These are phyloP conservation scores for Penicillium psychrosexuale DNA, from an alignment of 2,329 filamentous ascomycete species.

Conservation along the genomic window DNA sequence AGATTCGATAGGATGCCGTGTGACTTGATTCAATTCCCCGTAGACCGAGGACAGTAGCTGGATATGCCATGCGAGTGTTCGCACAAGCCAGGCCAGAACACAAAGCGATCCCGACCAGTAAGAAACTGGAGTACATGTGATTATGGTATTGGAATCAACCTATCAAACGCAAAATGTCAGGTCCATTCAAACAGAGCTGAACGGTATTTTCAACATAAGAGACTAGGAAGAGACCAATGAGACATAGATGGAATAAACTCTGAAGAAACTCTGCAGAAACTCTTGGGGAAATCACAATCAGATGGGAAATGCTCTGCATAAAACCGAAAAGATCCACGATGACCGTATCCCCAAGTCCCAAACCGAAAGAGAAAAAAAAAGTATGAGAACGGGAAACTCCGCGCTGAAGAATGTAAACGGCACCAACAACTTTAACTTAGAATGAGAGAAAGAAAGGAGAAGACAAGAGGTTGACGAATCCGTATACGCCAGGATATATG, in stretches of 20 bases:
- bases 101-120: background rate
- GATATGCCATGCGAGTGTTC: constrained; percentile 9
- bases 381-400: constrained; percentile 20
- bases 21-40: constrained; percentile 14
- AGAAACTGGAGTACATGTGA: background rate
- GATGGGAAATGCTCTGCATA: constrained; percentile 5
- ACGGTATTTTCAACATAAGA: background rate
- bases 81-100: background rate
- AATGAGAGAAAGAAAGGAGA: background rate
- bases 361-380: background rate
- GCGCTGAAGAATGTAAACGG: constrained; percentile 19
- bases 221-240: background rate
- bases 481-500: constrained; percentile 21
- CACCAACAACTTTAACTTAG: background rate
- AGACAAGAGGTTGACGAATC: constrained; percentile 2
- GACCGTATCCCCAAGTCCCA: background rate
- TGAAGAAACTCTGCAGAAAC: background rate
- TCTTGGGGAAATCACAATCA: constrained; percentile 8
- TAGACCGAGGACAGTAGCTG: background rate
- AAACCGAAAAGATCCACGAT: constrained; percentile 7
- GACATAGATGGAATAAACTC: background rate
- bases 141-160: background rate
- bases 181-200: background rate
- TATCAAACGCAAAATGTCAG: background rate
- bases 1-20: constrained; percentile 1